A percentile compares a stretch with the other conserved stretches of the same genome.
Conservation (phyloP, 2,329 filamentous ascomycete species). For the Diaporthe nobilis region DNA sequence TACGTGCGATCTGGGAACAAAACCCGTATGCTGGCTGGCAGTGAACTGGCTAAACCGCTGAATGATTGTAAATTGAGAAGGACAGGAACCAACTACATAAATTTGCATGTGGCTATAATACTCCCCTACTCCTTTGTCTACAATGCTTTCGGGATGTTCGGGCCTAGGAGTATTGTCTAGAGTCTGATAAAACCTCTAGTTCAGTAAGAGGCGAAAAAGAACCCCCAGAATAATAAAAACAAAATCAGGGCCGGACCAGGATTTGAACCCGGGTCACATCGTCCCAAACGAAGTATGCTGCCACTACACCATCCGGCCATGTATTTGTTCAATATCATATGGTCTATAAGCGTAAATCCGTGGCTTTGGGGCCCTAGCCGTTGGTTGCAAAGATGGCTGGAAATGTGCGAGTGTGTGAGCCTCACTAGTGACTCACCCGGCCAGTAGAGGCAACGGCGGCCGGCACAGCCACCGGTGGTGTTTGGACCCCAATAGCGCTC, state of each 20-base stretch:
- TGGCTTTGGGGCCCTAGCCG: background rate
- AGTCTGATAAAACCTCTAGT: fast-evolving
- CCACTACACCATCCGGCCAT: slow-evolving; percentile 30
- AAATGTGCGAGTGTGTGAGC: background rate
- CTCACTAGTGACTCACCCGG: slow-evolving; percentile 22
- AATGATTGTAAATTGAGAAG: background rate
- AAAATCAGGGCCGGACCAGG: slow-evolving; percentile 14
- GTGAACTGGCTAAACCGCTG: background rate
- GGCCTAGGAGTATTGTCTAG: background rate
- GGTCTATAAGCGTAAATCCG: background rate
- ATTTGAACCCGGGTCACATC: slow-evolving; percentile 31
- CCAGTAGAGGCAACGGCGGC: background rate
- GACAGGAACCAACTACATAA: background rate
- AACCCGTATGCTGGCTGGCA: no score
- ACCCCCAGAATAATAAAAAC: background rate
- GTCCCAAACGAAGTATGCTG: slow-evolving; percentile 31
- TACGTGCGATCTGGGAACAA: background rate
- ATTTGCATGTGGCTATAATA: background rate
- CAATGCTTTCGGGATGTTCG: no score
- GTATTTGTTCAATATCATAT: background rate
- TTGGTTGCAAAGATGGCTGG: background rate
- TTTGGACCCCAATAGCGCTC: background rate
- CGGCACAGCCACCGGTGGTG: slow-evolving; percentile 11
- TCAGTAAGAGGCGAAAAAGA: background rate
- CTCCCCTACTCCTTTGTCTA: background rate